Evolutionary conservation across 495 filamentous ascomycete genomes (phyloP).

Genomic region (Evernia prunastri): DNA sequence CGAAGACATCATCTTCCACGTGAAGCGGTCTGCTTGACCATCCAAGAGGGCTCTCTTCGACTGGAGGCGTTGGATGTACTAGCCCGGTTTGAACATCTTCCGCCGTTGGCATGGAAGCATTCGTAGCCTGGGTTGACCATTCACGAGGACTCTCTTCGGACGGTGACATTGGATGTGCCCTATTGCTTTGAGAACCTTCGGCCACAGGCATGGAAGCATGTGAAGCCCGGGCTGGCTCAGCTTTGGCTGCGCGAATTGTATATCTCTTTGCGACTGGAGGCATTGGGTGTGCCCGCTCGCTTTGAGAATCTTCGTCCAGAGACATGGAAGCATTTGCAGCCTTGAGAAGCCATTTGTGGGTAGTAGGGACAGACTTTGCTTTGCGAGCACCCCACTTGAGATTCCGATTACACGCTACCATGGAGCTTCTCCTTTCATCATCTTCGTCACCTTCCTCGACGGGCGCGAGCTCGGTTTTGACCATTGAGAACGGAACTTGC

Average conservation of each 20-base stretch:
- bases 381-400: slow-evolving; percentile 18
- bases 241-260: too few relatives aligned
- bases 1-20: neutral
- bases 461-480: slow-evolving; percentile 50
- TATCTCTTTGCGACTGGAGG: neutral
- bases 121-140: too few relatives aligned
- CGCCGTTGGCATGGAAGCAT: neutral
- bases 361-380: slow-evolving; percentile 24
- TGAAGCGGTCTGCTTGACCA: neutral
- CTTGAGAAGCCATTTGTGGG: too few relatives aligned
- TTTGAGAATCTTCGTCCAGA: neutral
- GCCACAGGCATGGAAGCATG: too few relatives aligned
- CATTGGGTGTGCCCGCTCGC: neutral
- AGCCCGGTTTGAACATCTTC: neutral
- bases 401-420: slow-evolving; percentile 22
- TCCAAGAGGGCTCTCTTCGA: neutral
- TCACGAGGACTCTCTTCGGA: too few relatives aligned
- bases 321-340: neutral
- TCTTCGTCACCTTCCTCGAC: slow-evolving; percentile 65
- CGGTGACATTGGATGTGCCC: too few relatives aligned
- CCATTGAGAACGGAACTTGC: slow-evolving; percentile 38
- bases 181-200: too few relatives aligned
- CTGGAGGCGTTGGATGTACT: neutral
- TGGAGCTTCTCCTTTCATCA: slow-evolving; percentile 17
- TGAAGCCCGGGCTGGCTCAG: too few relatives aligned